These are phyloP conservation scores for Porodaedalea pini DNA, from an alignment of 1,284 basidiomycete species.

Conservation along the genomic window DNA sequence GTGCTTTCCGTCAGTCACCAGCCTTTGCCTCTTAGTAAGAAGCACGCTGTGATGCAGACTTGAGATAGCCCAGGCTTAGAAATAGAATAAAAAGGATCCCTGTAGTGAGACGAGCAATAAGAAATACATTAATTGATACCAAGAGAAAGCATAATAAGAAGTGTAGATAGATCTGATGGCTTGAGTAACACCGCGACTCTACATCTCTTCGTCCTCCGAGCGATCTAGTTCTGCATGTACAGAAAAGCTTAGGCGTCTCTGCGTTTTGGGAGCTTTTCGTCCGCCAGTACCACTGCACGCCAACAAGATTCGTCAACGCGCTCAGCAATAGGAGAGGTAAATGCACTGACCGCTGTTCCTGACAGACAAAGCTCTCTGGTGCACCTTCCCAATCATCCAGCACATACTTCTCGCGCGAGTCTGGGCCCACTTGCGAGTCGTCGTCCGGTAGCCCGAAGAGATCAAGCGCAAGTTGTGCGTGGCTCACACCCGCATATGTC, in stretches of 20 bases:
- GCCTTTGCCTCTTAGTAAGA: too few relatives aligned
- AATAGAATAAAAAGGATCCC: too few relatives aligned
- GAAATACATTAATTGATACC: too few relatives aligned
- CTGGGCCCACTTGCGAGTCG: slow-evolving; percentile 34
- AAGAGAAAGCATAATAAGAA: too few relatives aligned
- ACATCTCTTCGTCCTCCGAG: background rate
- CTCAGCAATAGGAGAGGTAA: background rate
- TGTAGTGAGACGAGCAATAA: too few relatives aligned
- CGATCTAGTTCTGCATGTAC: slow-evolving; percentile 66
- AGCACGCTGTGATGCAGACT: too few relatives aligned
- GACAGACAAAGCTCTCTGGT: slow-evolving; percentile 93
- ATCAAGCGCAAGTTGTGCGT: slow-evolving; percentile 87
- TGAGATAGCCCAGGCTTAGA: too few relatives aligned
- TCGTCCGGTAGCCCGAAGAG: slow-evolving; percentile 73
- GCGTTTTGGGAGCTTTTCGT: slow-evolving; percentile 87
- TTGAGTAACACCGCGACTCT: too few relatives aligned
- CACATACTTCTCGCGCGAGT: slow-evolving; percentile 62
- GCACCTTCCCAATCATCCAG: slow-evolving; percentile 92
- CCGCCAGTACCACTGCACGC: slow-evolving; percentile 74
- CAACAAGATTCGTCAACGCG: slow-evolving; percentile 13
- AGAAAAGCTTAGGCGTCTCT: slow-evolving; percentile 82
- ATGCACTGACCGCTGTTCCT: slow-evolving; percentile 75
- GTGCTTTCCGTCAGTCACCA: too few relatives aligned
- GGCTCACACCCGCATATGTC: slow-evolving; percentile 93
- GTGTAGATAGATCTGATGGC: background rate